These are phyloP conservation scores for Xerocomus tenax DNA, from an alignment of 1,284 basidiomycete species.

Conservation along the genomic window DNA sequence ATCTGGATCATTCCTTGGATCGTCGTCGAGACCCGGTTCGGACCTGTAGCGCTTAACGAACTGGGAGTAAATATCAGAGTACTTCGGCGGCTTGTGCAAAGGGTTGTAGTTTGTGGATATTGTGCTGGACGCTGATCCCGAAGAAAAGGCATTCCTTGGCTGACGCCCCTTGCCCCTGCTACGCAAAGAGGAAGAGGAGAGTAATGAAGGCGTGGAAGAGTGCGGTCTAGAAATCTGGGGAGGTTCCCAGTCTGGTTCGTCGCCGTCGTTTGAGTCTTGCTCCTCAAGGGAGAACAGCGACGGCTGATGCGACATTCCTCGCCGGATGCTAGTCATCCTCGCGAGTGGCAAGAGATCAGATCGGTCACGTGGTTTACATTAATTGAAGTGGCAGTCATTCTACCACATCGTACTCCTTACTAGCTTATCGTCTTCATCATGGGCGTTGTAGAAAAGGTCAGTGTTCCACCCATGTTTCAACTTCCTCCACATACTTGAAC, in stretches of 20 bases:
- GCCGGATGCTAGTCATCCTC: constrained; percentile 30
- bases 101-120: constrained; percentile 29
- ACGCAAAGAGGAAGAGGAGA: constrained; percentile 25
- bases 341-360: background rate
- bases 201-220: constrained; percentile 25
- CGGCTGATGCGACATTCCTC: constrained; percentile 44
- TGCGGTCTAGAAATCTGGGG: constrained; percentile 28
- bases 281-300: constrained; percentile 62
- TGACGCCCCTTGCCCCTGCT: constrained; percentile 32
- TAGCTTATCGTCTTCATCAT: constrained; percentile 38
- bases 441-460: constrained; percentile 85
- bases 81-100: constrained; percentile 35
- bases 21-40: constrained; percentile 48
- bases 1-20: constrained; percentile 65
- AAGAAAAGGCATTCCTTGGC: constrained; percentile 32
- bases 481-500: background rate
- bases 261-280: constrained; percentile 41
- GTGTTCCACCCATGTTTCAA: constrained; percentile 1
- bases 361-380: background rate
- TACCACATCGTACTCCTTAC: background rate
- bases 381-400: too few relatives aligned
- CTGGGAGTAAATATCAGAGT: constrained; percentile 66
- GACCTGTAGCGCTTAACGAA: constrained; percentile 67
- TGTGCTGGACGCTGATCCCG: constrained; percentile 22
- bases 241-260: constrained; percentile 41